Evolutionary conservation across 2,329 filamentous ascomycete species (phyloP).

Genomic region (Aspergillus oerlinghausenensis): DNA sequence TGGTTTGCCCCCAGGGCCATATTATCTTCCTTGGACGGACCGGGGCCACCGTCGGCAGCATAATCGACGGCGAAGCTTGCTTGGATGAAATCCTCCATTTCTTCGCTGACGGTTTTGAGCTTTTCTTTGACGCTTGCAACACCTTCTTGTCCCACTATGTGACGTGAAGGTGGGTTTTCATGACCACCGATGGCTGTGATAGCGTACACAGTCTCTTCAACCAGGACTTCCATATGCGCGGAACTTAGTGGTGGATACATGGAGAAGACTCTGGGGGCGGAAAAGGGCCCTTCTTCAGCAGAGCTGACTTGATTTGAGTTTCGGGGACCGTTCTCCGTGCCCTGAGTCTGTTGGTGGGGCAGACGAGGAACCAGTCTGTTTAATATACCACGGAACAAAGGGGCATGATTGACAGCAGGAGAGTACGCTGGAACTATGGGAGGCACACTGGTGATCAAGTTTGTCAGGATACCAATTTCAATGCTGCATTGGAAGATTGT

Average conservation of each 20-base stretch:
- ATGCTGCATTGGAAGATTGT: slow-evolving; percentile 95
- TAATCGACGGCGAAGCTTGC: slow-evolving; percentile 77
- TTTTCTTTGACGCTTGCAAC: slow-evolving; percentile 89
- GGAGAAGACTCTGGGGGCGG: slow-evolving; percentile 49
- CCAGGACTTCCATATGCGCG: slow-evolving; percentile 65
- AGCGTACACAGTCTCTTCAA: slow-evolving; percentile 86
- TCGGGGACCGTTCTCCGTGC: slow-evolving; percentile 7
- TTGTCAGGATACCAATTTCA: slow-evolving; percentile 82
- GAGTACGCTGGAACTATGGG: slow-evolving; percentile 65
- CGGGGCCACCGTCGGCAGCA: slow-evolving; percentile 25
- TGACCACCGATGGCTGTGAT: slow-evolving; percentile 89
- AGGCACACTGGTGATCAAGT: slow-evolving; percentile 79
- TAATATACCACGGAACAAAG: slow-evolving; percentile 77
- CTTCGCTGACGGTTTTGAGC: slow-evolving; percentile 90
- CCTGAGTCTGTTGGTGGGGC: slow-evolving; percentile 45
- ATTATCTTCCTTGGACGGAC: slow-evolving; percentile 15
- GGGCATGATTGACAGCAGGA: slow-evolving; percentile 66
- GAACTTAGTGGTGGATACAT: slow-evolving; percentile 71
- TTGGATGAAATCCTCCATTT: slow-evolving; percentile 93
- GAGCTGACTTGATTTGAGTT: slow-evolving; percentile 20
- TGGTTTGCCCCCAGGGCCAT: slow-evolving; percentile 8
- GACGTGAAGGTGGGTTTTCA: slow-evolving; percentile 88
- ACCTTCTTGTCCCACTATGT: slow-evolving; percentile 90
- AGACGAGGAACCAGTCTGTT: slow-evolving; percentile 72
- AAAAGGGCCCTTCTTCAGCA: slow-evolving; percentile 33